These are phyloP conservation scores for Croton laevigatus DNA, from an alignment of 441 rosid species.

Conservation along the genomic window DNA sequence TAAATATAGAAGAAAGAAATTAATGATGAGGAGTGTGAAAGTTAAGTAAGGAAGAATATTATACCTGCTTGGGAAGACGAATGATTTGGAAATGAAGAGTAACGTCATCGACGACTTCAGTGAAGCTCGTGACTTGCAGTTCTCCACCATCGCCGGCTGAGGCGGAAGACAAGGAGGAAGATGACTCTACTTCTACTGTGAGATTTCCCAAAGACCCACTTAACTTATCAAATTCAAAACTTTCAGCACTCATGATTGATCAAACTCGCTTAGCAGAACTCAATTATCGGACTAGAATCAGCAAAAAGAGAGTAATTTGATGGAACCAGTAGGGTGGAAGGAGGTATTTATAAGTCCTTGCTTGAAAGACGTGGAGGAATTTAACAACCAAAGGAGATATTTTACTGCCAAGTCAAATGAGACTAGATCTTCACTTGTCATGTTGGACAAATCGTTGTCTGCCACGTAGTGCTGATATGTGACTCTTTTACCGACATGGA, in stretches of 20 bases:
- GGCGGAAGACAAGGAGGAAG: slow-evolving; percentile 5
- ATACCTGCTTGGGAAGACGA: slow-evolving; percentile 68
- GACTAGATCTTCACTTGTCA: too few relatives aligned
- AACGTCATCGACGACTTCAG: slow-evolving; percentile 55
- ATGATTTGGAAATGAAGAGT: slow-evolving; percentile 75
- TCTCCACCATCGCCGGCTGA: slow-evolving; percentile 14
- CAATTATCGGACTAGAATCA: not conserved
- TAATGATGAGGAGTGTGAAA: not conserved
- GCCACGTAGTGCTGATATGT: too few relatives aligned
- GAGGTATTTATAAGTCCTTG: not conserved
- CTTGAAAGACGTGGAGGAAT: not conserved
- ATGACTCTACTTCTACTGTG: not conserved
- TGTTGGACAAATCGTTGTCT: too few relatives aligned
- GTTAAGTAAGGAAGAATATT: not conserved
- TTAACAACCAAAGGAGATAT: too few relatives aligned
- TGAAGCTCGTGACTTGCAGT: slow-evolving; percentile 53
- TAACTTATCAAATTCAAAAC: not conserved
- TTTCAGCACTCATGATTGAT: not conserved
- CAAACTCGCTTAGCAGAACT: not conserved
- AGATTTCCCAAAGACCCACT: slow-evolving; percentile 9
- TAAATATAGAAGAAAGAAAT: too few relatives aligned
- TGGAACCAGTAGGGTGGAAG: not conserved
- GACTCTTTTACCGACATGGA: too few relatives aligned
- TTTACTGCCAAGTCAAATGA: too few relatives aligned
- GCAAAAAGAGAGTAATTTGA: not conserved